Conservation (phyloP, 2,329 filamentous ascomycete genomes). For the Didymella keratinophila region DNA sequence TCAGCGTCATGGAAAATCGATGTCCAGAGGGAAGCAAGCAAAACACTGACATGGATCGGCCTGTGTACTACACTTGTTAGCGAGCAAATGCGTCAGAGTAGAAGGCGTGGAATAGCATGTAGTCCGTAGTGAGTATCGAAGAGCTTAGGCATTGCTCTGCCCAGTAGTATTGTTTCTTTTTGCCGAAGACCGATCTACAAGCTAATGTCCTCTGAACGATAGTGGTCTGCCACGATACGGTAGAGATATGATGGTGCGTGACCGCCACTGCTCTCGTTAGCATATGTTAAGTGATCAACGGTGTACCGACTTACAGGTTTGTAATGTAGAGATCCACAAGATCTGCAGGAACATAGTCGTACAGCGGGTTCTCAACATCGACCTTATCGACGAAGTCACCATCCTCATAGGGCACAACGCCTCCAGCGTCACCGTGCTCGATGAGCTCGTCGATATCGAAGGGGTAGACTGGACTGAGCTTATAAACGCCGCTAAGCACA, state of each 20-base stretch:
- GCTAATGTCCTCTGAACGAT: conserved; percentile 75
- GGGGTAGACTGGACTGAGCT: conserved; percentile 88
- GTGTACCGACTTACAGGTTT: conserved; percentile 68
- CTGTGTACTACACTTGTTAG: no score
- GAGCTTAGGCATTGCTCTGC: no score
- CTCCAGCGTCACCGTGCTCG: conserved; percentile 84
- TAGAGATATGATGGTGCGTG: conserved; percentile 77
- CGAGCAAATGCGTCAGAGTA: no score
- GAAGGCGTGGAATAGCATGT: no score
- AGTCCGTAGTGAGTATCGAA: no score
- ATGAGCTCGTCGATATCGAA: conserved; percentile 83
- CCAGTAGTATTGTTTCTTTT: no score
- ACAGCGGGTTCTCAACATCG: conserved; percentile 79
- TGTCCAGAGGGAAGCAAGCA: no score
- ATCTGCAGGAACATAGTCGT: conserved; percentile 82
- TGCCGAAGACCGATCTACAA: conserved; percentile 36
- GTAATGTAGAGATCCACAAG: conserved; percentile 84
- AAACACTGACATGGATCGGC: no score
- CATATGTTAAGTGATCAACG: conserved; percentile 31
- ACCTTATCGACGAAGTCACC: conserved; percentile 80
- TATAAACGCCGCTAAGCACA: conserved; percentile 90
- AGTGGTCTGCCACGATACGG: conserved; percentile 76
- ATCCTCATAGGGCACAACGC: conserved; percentile 78
- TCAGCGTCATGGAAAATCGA: no score
- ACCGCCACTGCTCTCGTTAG: conserved; percentile 61